Evolutionary conservation across 306 rosid species (phyloP).

Genomic region (Vicia villosa): DNA sequence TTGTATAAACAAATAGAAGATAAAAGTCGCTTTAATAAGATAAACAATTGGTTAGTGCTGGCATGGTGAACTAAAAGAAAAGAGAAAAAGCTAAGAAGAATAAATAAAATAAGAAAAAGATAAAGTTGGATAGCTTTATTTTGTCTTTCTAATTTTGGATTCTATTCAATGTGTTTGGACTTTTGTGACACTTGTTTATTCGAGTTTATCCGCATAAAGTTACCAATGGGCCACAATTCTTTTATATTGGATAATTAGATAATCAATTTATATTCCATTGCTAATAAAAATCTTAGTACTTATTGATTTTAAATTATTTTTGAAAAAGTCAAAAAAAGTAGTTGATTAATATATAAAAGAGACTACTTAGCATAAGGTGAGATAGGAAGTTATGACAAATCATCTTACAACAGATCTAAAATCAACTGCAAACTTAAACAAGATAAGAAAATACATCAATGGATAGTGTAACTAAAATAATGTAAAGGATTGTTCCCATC

Average conservation of each 20-base stretch:
- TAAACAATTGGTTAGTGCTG: constrained; percentile 23
- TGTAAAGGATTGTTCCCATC: no score
- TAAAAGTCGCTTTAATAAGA: constrained; percentile 15
- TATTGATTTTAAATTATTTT: no score
- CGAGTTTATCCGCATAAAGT: constrained; percentile 27
- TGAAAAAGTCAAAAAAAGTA: no score
- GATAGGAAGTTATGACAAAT: no score
- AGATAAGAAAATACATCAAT: no score
- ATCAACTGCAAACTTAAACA: no score
- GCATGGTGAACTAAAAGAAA: constrained; percentile 10
- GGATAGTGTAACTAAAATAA: no score
- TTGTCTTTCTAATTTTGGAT: constrained; percentile 45
- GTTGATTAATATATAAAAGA: no score
- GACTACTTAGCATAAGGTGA: no score
- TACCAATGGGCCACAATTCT: background rate
- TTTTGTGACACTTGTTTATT: constrained; percentile 21
- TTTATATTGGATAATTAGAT: background rate
- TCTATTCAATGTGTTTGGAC: constrained; percentile 41
- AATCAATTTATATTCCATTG: background rate
- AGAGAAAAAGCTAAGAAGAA: background rate
- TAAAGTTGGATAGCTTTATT: constrained; percentile 37
- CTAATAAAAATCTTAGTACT: background rate
- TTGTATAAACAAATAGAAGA: constrained; percentile 20
- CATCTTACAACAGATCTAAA: no score
- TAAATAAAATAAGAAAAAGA: constrained; percentile 14